Conservation (phyloP, 225 moss, liverwort and hornwort genomes). For the Sphagnum contortum region DNA sequence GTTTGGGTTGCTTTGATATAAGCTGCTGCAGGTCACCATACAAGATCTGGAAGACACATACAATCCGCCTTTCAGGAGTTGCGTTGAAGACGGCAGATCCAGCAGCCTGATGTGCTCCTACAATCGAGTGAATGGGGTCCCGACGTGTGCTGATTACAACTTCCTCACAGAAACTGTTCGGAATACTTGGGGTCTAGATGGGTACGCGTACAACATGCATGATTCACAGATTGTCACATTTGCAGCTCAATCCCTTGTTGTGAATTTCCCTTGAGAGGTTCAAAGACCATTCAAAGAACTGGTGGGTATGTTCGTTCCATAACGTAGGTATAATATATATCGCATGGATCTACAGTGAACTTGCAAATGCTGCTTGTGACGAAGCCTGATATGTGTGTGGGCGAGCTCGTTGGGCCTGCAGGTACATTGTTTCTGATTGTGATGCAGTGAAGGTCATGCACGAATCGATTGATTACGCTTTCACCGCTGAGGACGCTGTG, state of each 20-base stretch:
- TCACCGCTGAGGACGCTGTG: slow-evolving; percentile 68
- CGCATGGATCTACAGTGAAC: no score
- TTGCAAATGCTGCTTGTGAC: no score
- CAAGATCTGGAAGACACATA: slow-evolving; percentile 94
- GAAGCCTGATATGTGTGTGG: no score
- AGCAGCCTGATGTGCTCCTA: slow-evolving; percentile 87
- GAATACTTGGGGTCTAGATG: slow-evolving; percentile 58
- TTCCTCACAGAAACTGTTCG: slow-evolving; percentile 62
- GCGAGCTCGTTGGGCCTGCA: slow-evolving; percentile 2
- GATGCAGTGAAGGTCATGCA: slow-evolving; percentile 83
- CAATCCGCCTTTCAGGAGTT: slow-evolving; percentile 73
- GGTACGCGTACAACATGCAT: slow-evolving; percentile 20
- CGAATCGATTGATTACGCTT: slow-evolving; percentile 59
- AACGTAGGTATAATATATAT: no score
- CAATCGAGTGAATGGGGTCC: slow-evolving; percentile 80
- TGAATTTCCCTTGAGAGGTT: no score
- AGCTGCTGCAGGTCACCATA: slow-evolving; percentile 41
- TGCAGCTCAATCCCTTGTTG: no score
- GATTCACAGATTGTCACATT: neutral
- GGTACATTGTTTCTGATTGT: slow-evolving; percentile 93
- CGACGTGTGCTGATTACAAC: slow-evolving; percentile 61
- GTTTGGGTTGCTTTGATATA: no score
- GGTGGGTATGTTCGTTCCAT: no score
- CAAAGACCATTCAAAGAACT: no score
- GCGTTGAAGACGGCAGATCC: slow-evolving; percentile 69